phyloP scores from a whole-genome alignment of 495 filamentous ascomycete species.

The Entonaema liquescens region DNA sequence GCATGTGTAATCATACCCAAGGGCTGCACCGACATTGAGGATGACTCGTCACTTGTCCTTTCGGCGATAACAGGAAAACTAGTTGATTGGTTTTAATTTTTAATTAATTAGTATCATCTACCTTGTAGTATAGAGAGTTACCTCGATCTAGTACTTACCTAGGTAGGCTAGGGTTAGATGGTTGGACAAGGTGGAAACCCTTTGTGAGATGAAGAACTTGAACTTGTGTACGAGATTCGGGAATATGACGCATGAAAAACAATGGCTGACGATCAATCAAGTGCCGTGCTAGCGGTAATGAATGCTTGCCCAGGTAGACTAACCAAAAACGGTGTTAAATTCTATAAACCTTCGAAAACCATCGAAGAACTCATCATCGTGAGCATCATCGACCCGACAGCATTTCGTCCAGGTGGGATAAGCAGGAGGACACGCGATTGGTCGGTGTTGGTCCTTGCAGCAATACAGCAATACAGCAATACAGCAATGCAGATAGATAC shows the following conservation, averaged over 20 bases:
- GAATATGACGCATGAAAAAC: neutral
- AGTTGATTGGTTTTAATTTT: slow-evolving; percentile 8
- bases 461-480: slow-evolving; percentile 10
- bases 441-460: slow-evolving; percentile 14
- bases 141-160: slow-evolving; percentile 18
- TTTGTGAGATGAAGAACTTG: too few species aligned
- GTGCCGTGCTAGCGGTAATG: neutral
- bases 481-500: neutral
- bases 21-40: slow-evolving; percentile 1
- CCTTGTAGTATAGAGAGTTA: too few species aligned
- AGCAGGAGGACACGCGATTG: slow-evolving; percentile 7
- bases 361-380: slow-evolving; percentile 21
- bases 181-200: neutral
- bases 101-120: slow-evolving; percentile 9
- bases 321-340: neutral
- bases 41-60: slow-evolving; percentile 14
- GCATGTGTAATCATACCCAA: slow-evolving; percentile 10
- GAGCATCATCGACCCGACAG: slow-evolving; percentile 24
- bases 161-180: slow-evolving; percentile 10
- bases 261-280: neutral
- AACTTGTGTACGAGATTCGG: neutral
- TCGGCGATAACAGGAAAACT: neutral
- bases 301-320: too few species aligned
- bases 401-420: neutral
- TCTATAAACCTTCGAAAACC: neutral